Percentiles rank a stretch among this genome's conserved stretches.
Evolutionary conservation across 1,139 yeast genomes (phyloP).

Genomic region (Candida sojae): DNA sequence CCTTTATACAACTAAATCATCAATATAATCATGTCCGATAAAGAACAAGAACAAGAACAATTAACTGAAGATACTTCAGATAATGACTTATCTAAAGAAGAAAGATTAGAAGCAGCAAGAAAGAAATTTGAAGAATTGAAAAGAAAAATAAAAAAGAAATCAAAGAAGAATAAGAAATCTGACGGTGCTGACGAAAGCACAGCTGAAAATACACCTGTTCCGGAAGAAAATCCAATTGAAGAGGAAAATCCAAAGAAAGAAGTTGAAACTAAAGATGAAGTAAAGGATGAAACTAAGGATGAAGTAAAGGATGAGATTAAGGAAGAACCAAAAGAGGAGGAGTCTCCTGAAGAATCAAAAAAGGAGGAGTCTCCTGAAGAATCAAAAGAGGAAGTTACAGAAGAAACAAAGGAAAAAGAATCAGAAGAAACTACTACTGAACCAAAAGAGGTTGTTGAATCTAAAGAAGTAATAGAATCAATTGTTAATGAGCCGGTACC

Average conservation of each 20-base stretch:
- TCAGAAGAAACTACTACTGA: background rate
- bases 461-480: background rate
- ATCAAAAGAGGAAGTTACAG: conserved; percentile 5
- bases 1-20: background rate
- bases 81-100: conserved; percentile 45
- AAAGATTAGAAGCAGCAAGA: conserved; percentile 64
- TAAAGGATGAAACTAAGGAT: conserved; percentile 15
- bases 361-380: conserved; percentile 1
- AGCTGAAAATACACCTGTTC: conserved; percentile 11
- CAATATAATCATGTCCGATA: conserved; percentile 12
- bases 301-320: conserved; percentile 12
- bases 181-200: conserved; percentile 15
- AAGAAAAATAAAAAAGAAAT: conserved; percentile 53
- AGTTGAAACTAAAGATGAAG: conserved; percentile 6
- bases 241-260: background rate
- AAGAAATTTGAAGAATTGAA: conserved; percentile 65
- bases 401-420: background rate
- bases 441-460: conserved; percentile 1
- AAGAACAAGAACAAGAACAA: conserved; percentile 9
- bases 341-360: background rate
- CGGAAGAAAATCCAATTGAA: conserved; percentile 6
- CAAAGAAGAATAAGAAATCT: conserved; percentile 18
- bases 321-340: conserved; percentile 13
- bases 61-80: conserved; percentile 5
- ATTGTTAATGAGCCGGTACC: background rate